phyloP scores from a whole-genome alignment of 164 flowering plant species.

The Piper longum region DNA sequence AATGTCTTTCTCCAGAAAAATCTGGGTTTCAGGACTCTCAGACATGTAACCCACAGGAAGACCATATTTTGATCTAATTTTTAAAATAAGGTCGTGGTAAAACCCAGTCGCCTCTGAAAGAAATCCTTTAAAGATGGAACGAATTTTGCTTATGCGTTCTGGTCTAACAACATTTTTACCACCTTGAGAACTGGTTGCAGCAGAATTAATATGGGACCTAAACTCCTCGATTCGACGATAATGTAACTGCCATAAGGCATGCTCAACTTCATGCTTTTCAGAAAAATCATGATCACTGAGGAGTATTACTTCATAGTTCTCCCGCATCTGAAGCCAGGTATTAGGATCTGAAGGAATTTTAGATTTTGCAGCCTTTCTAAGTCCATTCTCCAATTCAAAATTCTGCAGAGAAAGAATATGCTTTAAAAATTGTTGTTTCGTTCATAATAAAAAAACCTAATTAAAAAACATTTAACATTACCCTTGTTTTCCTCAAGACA shows the following conservation, averaged over 20 bases:
- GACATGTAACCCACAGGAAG: slow-evolving; percentile 71
- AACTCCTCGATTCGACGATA: slow-evolving; percentile 79
- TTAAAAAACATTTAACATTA: too few species aligned
- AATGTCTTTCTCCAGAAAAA: slow-evolving; percentile 40
- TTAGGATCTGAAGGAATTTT: slow-evolving; percentile 67
- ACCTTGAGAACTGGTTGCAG: slow-evolving; percentile 43
- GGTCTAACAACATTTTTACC: slow-evolving; percentile 45
- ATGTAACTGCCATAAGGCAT: slow-evolving; percentile 91
- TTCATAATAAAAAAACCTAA: too few species aligned
- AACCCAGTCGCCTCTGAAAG: slow-evolving; percentile 95
- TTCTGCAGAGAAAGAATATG: slow-evolving; percentile 24
- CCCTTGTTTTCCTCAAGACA: too few species aligned
- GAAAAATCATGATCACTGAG: slow-evolving; percentile 83
- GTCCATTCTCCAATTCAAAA: slow-evolving; percentile 66
- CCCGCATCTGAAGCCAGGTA: slow-evolving; percentile 88
- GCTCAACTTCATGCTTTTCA: slow-evolving; percentile 77
- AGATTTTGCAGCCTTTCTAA: slow-evolving; percentile 62
- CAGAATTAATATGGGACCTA: slow-evolving; percentile 51
- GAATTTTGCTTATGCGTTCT: slow-evolving; percentile 57
- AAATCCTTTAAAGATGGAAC: slow-evolving; percentile 69
- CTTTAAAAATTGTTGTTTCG: background rate
- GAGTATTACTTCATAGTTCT: slow-evolving; percentile 82
- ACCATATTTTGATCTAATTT: slow-evolving; percentile 82
- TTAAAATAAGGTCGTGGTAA: slow-evolving; percentile 91
- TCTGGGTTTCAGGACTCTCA: slow-evolving; percentile 49